Percentiles rank a stretch among this genome's conserved stretches.
These are phyloP conservation scores for Combretum micranthum DNA, from an alignment of 345 rosid species.

Conservation along the genomic window DNA sequence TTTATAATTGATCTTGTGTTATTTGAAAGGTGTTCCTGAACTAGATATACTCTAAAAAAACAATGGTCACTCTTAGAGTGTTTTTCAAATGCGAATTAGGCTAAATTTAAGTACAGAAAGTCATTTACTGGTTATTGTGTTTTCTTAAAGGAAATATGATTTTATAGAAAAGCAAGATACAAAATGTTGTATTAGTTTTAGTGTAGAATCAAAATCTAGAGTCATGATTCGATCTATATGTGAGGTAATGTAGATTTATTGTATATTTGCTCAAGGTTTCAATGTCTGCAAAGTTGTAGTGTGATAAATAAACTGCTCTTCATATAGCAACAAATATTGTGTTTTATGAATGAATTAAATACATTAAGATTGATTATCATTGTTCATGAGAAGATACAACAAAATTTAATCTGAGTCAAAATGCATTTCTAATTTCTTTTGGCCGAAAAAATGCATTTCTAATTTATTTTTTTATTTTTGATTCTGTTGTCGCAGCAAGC, in stretches of 20 bases:
- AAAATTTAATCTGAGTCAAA: background rate
- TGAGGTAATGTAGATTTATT: background rate
- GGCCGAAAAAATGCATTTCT: too few species aligned
- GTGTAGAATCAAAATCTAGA: background rate
- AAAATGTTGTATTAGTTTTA: background rate
- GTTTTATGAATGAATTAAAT: background rate
- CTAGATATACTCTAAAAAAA: background rate
- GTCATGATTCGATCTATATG: background rate
- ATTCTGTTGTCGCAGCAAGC: too few species aligned
- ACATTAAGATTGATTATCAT: slow-evolving; percentile 1
- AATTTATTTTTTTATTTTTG: too few species aligned
- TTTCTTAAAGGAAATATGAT: background rate
- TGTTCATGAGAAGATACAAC: background rate
- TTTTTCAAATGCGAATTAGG: background rate
- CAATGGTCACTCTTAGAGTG: background rate
- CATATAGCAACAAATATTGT: background rate
- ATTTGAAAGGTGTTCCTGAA: background rate
- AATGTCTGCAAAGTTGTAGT: background rate
- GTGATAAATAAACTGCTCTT: too few species aligned
- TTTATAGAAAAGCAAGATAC: background rate
- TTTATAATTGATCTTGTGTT: background rate
- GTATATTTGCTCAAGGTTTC: background rate
- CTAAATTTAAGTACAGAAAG: background rate
- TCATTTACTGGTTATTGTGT: background rate
- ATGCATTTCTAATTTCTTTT: too few species aligned